Conservation (phyloP, 2,329 filamentous ascomycete species). For the Onygenales sp. region DNA sequence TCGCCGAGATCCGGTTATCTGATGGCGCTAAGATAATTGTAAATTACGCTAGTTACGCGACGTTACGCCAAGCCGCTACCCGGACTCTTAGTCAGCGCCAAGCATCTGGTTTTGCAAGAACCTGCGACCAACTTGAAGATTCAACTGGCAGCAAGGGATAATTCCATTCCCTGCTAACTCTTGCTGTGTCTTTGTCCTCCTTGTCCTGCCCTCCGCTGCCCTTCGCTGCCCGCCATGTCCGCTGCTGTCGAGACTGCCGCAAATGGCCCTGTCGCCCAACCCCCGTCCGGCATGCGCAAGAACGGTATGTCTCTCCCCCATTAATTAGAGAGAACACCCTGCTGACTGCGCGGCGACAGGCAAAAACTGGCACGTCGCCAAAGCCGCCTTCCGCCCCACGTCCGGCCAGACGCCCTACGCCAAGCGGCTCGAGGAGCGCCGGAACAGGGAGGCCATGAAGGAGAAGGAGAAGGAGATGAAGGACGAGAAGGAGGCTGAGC, state of each 20-base stretch:
- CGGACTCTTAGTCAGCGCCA: too few species aligned
- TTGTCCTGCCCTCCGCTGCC: neutral
- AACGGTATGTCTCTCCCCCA: neutral
- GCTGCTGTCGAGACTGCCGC: neutral
- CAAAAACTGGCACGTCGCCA: slow-evolving; percentile 85
- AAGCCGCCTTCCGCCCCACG: slow-evolving; percentile 75
- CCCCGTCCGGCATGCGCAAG: slow-evolving; percentile 1
- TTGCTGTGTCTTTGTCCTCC: too few species aligned
- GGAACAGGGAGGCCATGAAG: slow-evolving; percentile 66
- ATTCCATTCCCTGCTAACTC: too few species aligned
- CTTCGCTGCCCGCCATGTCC: neutral
- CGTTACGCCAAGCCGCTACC: too few species aligned
- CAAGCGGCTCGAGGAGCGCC: slow-evolving; percentile 62
- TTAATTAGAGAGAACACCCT: neutral
- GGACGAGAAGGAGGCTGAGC: slow-evolving; percentile 84
- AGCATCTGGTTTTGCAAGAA: too few species aligned
- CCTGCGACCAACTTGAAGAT: too few species aligned
- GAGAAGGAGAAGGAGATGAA: slow-evolving; percentile 93
- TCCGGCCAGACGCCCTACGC: slow-evolving; percentile 70
- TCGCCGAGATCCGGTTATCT: slow-evolving; percentile 34
- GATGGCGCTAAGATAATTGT: slow-evolving; percentile 24
- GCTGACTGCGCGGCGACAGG: slow-evolving; percentile 44
- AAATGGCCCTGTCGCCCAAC: neutral
- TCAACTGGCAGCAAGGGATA: too few species aligned
- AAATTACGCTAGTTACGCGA: neutral